These are phyloP conservation scores for Eleusine indica DNA, from an alignment of 176 grass and related monocot genomes.

Conservation along the genomic window DNA sequence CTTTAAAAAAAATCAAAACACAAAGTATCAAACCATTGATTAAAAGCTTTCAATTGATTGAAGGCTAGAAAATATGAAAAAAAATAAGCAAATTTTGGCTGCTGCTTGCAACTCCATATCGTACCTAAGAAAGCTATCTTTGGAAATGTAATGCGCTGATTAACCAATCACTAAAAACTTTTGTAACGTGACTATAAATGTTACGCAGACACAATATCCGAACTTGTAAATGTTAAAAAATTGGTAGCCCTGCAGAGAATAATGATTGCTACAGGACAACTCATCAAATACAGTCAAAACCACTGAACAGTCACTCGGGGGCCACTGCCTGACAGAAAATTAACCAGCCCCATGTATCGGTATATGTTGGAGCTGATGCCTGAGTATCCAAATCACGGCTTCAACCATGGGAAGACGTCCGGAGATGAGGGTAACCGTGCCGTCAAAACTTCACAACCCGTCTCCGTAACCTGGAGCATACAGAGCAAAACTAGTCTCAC, in stretches of 20 bases:
- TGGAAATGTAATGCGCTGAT: background rate
- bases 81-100: background rate
- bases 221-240: background rate
- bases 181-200: background rate
- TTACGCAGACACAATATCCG: background rate
- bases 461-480: slow-evolving; percentile 78
- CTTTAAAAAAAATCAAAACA: too few species aligned
- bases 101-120: background rate
- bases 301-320: background rate
- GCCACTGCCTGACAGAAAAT: slow-evolving; percentile 1
- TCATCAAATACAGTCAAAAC: background rate
- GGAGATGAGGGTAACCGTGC: slow-evolving; percentile 78
- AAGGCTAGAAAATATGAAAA: too few species aligned
- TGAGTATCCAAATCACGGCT: slow-evolving; percentile 39
- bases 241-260: background rate
- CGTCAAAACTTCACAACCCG: slow-evolving; percentile 87
- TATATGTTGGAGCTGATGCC: slow-evolving; percentile 2
- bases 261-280: background rate
- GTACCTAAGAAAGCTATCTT: background rate
- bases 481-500: background rate
- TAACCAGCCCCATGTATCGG: background rate
- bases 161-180: background rate
- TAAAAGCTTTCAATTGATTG: too few species aligned
- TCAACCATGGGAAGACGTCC: slow-evolving; percentile 87
- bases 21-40: too few species aligned